Base-by-base conservation (phyloP, 805 yeast species). In the Saturnispora halmiae region DNA sequence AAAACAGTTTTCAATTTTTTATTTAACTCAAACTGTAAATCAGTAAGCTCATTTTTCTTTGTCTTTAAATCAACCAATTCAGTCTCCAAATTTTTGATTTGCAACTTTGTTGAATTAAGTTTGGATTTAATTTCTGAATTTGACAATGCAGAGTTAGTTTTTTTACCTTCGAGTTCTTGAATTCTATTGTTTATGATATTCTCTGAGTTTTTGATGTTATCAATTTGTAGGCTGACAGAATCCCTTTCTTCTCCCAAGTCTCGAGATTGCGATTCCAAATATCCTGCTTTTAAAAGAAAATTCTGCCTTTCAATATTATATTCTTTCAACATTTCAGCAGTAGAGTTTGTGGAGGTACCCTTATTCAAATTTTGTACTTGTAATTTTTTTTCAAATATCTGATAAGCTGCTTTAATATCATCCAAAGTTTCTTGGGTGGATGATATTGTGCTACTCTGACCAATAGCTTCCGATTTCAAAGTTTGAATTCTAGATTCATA, bases 1-100 rank as follows among this genome's bases (percentile, higher is more conserved):
- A 82, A 63, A 1, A 77, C 68, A 25, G 75, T 79, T 47, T 77
- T 72, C 43, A 88, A 63, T 45, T 75, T 73, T 6, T 77, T 64
- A 46, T 79, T 81, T n/a, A 83, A 53, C 43, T 76, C 78, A 28
- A 67, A 64, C 51, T 80, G 90, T 46, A 73, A 67, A 26, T 56
- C 61, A 15, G 59, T 52, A 19, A 58, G 53, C 18, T 61, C 53
- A 25, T 69, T 71, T 40, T 65, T 66, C 6, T 53, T 45, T 11
- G 64, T 54, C 16, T 60, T 53, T 3, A 73, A 46, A 6, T 48
- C 40, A 28, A 52, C 46, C 4, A 63, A 36, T 19, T 53, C 47
- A 10, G 34, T 45, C 31, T 50, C 51, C 25, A 36, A 54, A 40
- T 44, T 59, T 55, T 46, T 58, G 16, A 70, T 51, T 1, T 62